phyloP scores from a whole-genome alignment of 495 filamentous ascomycete species.

The Wilcoxina mikolae region DNA sequence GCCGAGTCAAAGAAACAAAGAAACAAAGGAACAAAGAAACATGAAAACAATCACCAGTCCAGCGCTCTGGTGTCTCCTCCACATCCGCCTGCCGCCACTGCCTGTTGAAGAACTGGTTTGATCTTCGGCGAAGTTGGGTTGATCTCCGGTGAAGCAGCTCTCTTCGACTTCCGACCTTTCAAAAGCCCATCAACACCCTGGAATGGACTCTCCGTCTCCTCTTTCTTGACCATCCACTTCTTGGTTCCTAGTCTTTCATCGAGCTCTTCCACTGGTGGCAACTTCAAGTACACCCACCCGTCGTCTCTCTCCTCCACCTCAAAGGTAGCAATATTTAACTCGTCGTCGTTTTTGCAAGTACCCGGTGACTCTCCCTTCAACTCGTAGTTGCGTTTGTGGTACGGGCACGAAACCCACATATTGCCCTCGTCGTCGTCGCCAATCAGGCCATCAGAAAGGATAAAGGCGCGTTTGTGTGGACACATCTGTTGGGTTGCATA shows the following conservation, averaged over 20 bases:
- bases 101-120: background rate
- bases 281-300: conserved; percentile 70
- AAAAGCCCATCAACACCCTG: background rate
- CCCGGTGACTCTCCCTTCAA: conserved; percentile 55
- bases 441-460: conserved; percentile 71
- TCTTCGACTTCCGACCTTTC: conserved; percentile 4
- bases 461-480: conserved; percentile 87
- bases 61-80: background rate
- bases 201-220: conserved; percentile 36
- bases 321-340: conserved; percentile 75
- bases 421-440: conserved; percentile 45
- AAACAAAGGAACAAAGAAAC: background rate
- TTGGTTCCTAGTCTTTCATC: conserved; percentile 68
- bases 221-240: conserved; percentile 70
- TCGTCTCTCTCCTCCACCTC: conserved; percentile 62
- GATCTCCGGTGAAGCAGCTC: background rate
- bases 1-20: background rate
- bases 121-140: background rate
- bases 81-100: background rate
- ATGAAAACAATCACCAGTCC: background rate
- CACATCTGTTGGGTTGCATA: conserved; percentile 98
- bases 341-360: conserved; percentile 59
- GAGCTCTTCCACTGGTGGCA: conserved; percentile 74
- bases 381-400: conserved; percentile 86
- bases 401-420: conserved; percentile 70